These are phyloP conservation scores for Stemphylium lycopersici DNA, from an alignment of 2,329 filamentous ascomycete genomes.

Conservation along the genomic window DNA sequence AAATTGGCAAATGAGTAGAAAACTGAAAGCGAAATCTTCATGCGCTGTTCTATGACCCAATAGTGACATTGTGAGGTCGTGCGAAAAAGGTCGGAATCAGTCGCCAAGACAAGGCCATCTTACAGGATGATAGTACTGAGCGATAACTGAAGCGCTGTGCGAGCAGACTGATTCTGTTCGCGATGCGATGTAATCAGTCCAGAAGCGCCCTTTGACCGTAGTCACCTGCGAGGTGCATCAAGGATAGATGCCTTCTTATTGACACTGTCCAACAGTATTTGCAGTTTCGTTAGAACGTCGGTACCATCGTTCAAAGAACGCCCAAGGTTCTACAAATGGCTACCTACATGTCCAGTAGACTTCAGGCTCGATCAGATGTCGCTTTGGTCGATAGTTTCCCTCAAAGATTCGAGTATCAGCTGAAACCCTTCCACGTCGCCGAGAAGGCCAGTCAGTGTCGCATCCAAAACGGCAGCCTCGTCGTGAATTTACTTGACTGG, in stretches of 20 bases:
- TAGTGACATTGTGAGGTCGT: no score
- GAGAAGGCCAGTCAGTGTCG: slow-evolving; percentile 26
- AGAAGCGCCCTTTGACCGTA: slow-evolving; percentile 23
- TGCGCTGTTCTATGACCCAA: neutral
- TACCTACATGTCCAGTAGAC: slow-evolving; percentile 27
- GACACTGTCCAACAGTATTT: slow-evolving; percentile 18
- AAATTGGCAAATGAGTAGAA: neutral
- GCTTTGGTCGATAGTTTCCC: slow-evolving; percentile 29
- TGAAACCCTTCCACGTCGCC: slow-evolving; percentile 28
- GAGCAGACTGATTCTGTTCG: slow-evolving; percentile 31
- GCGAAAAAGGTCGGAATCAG: neutral
- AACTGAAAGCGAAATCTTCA: neutral
- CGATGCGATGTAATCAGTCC: slow-evolving; percentile 25
- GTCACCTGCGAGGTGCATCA: slow-evolving; percentile 26
- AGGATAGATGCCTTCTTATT: slow-evolving; percentile 26
- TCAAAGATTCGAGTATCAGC: slow-evolving; percentile 30
- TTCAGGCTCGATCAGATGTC: slow-evolving; percentile 23
- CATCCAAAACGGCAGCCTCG: slow-evolving; percentile 26
- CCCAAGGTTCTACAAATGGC: slow-evolving; percentile 32
- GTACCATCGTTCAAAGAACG: slow-evolving; percentile 28
- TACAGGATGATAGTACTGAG: slow-evolving; percentile 33
- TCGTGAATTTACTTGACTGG: slow-evolving; percentile 28
- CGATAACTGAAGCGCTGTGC: slow-evolving; percentile 28
- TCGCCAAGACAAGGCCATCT: slow-evolving; percentile 5
- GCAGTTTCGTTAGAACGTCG: slow-evolving; percentile 23